Conservation (phyloP, 2,329 filamentous ascomycete genomes). For the Talaromyces sp. region DNA sequence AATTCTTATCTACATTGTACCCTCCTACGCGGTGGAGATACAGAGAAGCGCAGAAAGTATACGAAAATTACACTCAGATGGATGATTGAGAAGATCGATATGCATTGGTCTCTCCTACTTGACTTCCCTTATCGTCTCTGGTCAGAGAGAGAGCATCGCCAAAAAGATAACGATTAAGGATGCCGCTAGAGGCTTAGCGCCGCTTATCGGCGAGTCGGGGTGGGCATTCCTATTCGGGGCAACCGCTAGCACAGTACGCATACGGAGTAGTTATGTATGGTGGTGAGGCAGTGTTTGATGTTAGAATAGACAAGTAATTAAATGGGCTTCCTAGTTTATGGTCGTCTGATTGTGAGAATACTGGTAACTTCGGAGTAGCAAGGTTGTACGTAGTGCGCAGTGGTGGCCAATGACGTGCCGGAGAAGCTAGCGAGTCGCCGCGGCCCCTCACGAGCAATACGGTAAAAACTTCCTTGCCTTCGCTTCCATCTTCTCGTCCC, state of each 20-base stretch:
- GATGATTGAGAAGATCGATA: neutral
- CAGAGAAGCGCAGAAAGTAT: too few relatives aligned
- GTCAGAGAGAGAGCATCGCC: too few relatives aligned
- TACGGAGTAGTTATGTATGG: neutral
- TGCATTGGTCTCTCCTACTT: neutral
- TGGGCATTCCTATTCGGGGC: conserved; percentile 11
- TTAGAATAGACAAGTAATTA: neutral
- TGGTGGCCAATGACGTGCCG: conserved; percentile 4
- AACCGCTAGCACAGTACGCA: conserved; percentile 9
- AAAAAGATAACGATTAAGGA: neutral
- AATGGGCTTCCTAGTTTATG: too few relatives aligned
- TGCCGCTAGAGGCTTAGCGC: neutral
- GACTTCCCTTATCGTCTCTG: too few relatives aligned
- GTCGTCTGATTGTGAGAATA: neutral
- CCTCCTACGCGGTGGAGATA: neutral
- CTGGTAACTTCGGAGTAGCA: neutral
- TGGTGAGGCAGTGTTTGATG: neutral
- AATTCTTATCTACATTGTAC: neutral
- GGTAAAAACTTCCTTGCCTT: neutral
- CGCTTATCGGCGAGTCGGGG: conserved; percentile 2
- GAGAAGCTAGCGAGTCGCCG: neutral
- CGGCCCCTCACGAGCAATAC: neutral
- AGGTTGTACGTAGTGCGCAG: neutral
- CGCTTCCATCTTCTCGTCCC: neutral
- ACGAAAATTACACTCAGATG: neutral